Base-by-base conservation (phyloP, 2,329 filamentous ascomycete genomes). In the Sporothrix dimorphospora region DNA sequence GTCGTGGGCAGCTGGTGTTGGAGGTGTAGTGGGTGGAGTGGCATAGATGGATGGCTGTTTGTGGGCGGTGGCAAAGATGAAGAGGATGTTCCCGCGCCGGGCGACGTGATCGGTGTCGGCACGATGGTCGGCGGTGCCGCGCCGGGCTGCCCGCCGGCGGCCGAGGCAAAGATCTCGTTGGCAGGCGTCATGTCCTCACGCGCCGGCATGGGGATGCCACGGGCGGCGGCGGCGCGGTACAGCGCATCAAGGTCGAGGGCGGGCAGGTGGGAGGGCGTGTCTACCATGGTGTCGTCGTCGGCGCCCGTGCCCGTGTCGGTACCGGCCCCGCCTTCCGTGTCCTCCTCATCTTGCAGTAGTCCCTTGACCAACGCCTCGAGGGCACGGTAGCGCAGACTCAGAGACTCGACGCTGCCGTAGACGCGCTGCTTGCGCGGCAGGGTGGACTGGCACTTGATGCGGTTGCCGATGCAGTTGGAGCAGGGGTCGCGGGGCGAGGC, bases 351-450 rank as follows among this genome's bases (percentile, higher is more conserved):
- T 21, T 49, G 45, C 14, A 84, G 75, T 53, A 84, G 77, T 3
- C 82, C 82, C 74, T 82, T 82, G 61, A 84, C 82, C 47, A 84
- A 79, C 57, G 81, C 80, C 75, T 84, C 83, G 11, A 84, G 79
- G 67, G 83, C 77, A 7, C 79, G 78, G 69, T 83, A 76, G 1
- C 82, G 80, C 71, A 79, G 79, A 27, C 81, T 80, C 63, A 83
- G 75, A 19, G 80, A 80, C 74, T 84, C 82, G 53, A 82, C 80
- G 72, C 81, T 83, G 69, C 80, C 81, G 69, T 81, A 83, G 40
- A 83, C 79, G 12, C 82, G 79, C 78, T 82, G 82, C 77, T 84
- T 84, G 73, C 82, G 82, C 57, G 81, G 81, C 76, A 83, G 79
- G 19, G 82, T 84, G 21, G 81, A 83, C 57, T 79, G 78, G 76